Evolutionary conservation across 2,329 filamentous ascomycete species (phyloP).

Genomic region (Epichloe scottii): DNA sequence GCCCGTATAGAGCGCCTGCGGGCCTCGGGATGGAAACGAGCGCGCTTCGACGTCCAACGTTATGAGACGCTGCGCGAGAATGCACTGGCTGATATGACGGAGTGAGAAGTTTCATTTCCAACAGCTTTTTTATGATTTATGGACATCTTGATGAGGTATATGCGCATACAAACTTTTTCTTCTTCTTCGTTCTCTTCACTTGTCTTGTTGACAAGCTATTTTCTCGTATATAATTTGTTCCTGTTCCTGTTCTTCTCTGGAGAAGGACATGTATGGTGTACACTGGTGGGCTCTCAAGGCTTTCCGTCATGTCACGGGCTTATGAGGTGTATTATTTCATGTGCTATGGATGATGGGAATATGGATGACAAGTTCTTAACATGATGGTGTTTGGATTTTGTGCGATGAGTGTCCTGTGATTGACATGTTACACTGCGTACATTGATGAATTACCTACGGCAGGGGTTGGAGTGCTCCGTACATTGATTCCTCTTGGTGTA

Average conservation of each 20-base stretch:
- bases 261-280: no score
- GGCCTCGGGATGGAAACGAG: conserved; percentile 41
- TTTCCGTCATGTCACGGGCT: neutral
- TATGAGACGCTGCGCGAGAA: conserved; percentile 41
- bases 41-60: conserved; percentile 38
- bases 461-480: no score
- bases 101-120: neutral
- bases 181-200: neutral
- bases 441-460: no score
- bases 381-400: no score
- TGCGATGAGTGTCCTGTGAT: no score
- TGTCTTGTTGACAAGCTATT: neutral
- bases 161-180: no score
- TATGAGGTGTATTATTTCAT: neutral
- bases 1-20: conserved; percentile 42
- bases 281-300: no score
- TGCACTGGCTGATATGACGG: conserved; percentile 36
- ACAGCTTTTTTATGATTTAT: neutral
- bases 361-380: neutral
- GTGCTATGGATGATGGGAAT: neutral
- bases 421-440: no score
- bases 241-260: neutral
- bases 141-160: no score
- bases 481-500: neutral
- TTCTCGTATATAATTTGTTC: neutral